Evolutionary conservation across 148 eudicot species (phyloP).

Genomic region (Simmondsia chinensis): DNA sequence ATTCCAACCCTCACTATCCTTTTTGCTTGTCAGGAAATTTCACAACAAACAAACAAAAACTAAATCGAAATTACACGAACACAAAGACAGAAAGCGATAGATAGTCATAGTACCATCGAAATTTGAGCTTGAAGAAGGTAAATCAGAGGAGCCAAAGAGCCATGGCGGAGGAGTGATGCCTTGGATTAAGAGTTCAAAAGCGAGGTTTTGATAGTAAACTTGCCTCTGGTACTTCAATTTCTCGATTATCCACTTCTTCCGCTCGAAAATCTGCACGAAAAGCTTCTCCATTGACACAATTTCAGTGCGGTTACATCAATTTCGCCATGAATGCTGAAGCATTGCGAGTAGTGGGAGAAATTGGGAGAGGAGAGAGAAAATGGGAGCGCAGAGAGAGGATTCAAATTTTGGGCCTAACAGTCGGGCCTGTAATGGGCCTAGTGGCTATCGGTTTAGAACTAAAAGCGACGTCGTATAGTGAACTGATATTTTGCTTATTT

Average conservation of each 20-base stretch:
- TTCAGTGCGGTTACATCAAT: conserved; percentile 5
- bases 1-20: too few relatives aligned
- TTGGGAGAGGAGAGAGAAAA: conserved; percentile 3
- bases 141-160: conserved; percentile 36
- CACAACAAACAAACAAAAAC: neutral
- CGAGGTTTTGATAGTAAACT: conserved; percentile 39
- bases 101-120: conserved; percentile 52
- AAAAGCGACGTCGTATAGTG: too few relatives aligned
- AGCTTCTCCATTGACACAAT: conserved; percentile 50
- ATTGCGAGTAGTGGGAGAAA: too few relatives aligned
- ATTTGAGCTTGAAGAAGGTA: conserved; percentile 19
- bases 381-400: neutral
- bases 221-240: conserved; percentile 40
- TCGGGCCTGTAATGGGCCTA: too few relatives aligned
- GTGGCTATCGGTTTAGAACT: too few relatives aligned
- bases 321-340: too few relatives aligned
- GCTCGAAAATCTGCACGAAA: conserved; percentile 46
- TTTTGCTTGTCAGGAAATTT: too few relatives aligned
- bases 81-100: neutral
- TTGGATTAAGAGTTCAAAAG: conserved; percentile 37
- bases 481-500: too few relatives aligned
- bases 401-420: neutral
- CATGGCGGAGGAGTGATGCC: conserved; percentile 56
- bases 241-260: conserved; percentile 33
- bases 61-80: neutral